Conservation (phyloP, 2,329 filamentous ascomycete species). For the Magnaporthiopsis rhizophila region DNA sequence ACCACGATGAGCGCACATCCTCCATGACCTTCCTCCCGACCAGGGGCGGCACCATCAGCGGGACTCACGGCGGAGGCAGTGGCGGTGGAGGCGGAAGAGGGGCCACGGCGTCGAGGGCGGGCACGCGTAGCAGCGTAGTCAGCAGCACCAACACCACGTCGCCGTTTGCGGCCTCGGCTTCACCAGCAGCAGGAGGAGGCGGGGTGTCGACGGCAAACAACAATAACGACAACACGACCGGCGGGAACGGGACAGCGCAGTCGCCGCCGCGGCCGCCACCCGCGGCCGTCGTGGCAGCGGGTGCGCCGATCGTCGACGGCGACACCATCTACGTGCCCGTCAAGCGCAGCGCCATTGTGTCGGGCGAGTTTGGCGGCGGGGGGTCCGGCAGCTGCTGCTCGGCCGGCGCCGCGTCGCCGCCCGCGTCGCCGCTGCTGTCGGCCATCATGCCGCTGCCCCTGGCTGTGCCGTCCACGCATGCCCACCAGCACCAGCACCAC, state of each 20-base stretch:
- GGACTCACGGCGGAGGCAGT: neutral
- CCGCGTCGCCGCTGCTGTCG: neutral
- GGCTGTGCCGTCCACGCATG: neutral
- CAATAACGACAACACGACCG: neutral
- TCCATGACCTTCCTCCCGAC: slow-evolving; percentile 6
- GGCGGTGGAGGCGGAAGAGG: neutral
- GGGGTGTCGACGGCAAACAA: neutral
- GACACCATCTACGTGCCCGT: slow-evolving; percentile 8
- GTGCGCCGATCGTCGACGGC: slow-evolving; percentile 6
- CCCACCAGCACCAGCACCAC: neutral
- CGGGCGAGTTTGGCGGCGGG: neutral
- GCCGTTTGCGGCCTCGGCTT: neutral
- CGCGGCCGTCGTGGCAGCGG: neutral
- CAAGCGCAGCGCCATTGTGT: slow-evolving; percentile 7
- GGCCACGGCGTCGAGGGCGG: neutral
- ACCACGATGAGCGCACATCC: neutral
- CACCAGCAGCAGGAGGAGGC: neutral
- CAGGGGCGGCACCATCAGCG: neutral
- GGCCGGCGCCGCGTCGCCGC: neutral
- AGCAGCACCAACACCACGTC: neutral
- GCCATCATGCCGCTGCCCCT: neutral
- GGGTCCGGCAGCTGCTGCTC: neutral
- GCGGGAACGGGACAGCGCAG: neutral
- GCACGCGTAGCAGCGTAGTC: neutral
- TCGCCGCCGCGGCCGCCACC: neutral